phyloP scores from a whole-genome alignment of 2,329 filamentous ascomycete genomes.

The Claviceps quebecensis region DNA sequence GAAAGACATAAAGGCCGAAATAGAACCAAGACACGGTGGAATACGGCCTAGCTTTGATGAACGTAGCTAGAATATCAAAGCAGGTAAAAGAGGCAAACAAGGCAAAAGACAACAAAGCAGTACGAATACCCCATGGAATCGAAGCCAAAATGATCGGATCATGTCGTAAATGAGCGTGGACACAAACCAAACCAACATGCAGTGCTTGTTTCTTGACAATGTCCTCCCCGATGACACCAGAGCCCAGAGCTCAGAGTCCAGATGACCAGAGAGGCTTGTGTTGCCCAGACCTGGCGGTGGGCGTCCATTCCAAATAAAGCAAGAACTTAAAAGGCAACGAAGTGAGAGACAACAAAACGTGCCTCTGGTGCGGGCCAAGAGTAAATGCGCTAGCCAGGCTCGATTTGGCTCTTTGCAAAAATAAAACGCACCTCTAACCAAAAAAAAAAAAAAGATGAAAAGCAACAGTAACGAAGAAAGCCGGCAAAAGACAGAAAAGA shows the following conservation, averaged over 20 bases:
- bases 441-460: slow-evolving; percentile 1
- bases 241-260: too few species aligned
- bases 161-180: neutral
- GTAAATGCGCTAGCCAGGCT: neutral
- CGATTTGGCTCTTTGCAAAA: slow-evolving; percentile 1
- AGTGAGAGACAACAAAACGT: neutral
- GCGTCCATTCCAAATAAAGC: neutral
- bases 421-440: slow-evolving; percentile 2
- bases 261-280: neutral
- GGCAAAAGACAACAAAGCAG: neutral
- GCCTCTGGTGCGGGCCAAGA: neutral
- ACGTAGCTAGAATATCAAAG: neutral
- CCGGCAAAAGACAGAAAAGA: neutral
- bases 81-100: neutral
- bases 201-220: neutral
- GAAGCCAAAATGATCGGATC: slow-evolving; percentile 2
- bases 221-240: neutral
- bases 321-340: neutral
- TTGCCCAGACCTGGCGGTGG: slow-evolving; percentile 1
- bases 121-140: neutral
- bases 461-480: neutral
- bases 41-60: too few species aligned
- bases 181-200: neutral
- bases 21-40: too few species aligned
- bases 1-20: too few species aligned